Percentiles rank a stretch among this genome's conserved stretches.
Evolutionary conservation across 495 filamentous ascomycete genomes (phyloP).

Genomic region (Neurospora sp.): DNA sequence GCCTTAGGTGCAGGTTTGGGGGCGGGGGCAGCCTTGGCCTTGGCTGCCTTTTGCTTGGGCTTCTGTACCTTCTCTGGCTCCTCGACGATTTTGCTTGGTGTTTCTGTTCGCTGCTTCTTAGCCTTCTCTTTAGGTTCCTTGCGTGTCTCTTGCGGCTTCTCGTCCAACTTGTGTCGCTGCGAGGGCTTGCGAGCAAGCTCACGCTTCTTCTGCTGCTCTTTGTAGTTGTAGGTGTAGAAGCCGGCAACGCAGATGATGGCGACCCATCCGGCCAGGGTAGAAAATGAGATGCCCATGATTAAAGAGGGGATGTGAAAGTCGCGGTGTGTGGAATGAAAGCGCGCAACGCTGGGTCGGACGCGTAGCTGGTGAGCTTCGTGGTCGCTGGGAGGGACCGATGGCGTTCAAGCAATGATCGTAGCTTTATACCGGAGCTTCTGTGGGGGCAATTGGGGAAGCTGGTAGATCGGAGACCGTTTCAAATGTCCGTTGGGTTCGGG

Average conservation of each 20-base stretch:
- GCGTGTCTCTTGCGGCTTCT: conserved; percentile 26
- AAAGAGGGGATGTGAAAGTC: background rate
- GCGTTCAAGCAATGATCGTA: background rate
- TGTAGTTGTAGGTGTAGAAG: conserved; percentile 9
- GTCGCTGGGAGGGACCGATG: background rate
- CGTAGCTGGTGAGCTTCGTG: background rate
- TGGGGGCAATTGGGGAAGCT: background rate
- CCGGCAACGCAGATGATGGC: conserved; percentile 44
- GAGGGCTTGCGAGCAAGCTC: conserved; percentile 3
- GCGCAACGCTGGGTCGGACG: background rate
- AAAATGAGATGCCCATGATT: conserved; percentile 32
- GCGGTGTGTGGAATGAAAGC: background rate
- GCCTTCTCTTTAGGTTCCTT: conserved; percentile 26
- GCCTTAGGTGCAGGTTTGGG: background rate
- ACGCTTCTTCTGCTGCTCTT: conserved; percentile 9
- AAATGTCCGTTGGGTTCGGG: background rate
- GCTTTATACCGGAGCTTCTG: background rate
- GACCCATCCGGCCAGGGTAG: conserved; percentile 45
- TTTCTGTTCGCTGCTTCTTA: conserved; percentile 20
- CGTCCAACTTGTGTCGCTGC: conserved; percentile 21
- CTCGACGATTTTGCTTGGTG: conserved; percentile 14
- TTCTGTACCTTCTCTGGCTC: conserved; percentile 23
- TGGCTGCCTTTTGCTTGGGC: conserved; percentile 18
- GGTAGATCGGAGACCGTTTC: background rate
- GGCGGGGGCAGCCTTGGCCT: conserved; percentile 1